phyloP scores from a whole-genome alignment of 2,329 filamentous ascomycete species.

The Trichothecium roseum region DNA sequence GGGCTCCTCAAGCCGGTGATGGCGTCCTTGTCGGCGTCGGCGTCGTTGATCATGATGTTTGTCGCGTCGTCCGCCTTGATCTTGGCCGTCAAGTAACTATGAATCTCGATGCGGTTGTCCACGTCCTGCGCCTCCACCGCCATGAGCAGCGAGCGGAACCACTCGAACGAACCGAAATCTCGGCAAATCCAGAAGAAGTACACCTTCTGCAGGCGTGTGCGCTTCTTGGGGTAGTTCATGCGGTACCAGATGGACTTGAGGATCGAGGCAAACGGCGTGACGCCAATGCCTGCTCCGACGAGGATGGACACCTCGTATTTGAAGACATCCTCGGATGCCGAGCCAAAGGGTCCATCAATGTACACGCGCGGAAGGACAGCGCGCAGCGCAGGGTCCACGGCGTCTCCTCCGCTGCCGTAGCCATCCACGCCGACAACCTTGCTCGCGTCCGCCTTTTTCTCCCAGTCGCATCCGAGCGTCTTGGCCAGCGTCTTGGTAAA shows the following conservation, averaged over 20 bases:
- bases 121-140: conserved; percentile 82
- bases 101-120: conserved; percentile 77
- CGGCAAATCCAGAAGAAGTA: conserved; percentile 92
- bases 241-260: conserved; percentile 90
- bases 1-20: conserved; percentile 75
- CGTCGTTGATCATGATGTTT: conserved; percentile 89
- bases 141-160: conserved; percentile 75
- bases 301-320: conserved; percentile 74
- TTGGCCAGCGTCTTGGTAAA: conserved; percentile 64
- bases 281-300: conserved; percentile 74
- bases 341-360: conserved; percentile 77
- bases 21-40: conserved; percentile 72
- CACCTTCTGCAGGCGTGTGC: conserved; percentile 71
- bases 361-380: conserved; percentile 71
- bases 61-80: conserved; percentile 79
- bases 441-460: conserved; percentile 38
- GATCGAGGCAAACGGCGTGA: conserved; percentile 79
- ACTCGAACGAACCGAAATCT: conserved; percentile 81
- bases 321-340: conserved; percentile 80
- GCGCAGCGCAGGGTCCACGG: conserved; percentile 58
- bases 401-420: conserved; percentile 29
- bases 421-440: conserved; percentile 60
- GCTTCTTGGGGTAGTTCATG: conserved; percentile 77
- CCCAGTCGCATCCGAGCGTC: conserved; percentile 67
- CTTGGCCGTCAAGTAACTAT: conserved; percentile 79